Percentiles rank a stretch among this genome's conserved stretches.
Evolutionary conservation across 2,329 filamentous ascomycete genomes (phyloP).

Genomic region (Calonectria pseudoreteaudii): DNA sequence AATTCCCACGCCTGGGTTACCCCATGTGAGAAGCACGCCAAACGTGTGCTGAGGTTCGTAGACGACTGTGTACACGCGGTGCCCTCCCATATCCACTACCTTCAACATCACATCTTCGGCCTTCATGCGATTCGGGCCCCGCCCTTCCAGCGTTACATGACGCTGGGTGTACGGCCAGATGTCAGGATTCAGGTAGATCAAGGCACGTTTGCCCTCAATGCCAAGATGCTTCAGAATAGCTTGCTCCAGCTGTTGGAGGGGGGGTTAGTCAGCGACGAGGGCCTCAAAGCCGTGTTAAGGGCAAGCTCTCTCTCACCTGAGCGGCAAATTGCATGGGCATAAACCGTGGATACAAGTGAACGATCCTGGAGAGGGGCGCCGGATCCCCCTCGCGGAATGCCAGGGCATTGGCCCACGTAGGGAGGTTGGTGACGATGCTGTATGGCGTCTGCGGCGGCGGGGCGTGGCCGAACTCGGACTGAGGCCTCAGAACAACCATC

Average conservation of each 20-base stretch:
- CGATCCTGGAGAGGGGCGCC: conserved; percentile 47
- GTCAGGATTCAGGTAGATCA: conserved; percentile 48
- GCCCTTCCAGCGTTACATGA: conserved; percentile 49
- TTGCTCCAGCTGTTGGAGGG: conserved; percentile 48
- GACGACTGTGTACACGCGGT: conserved; percentile 58
- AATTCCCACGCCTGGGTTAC: conserved; percentile 59
- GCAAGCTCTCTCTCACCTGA: conserved; percentile 42
- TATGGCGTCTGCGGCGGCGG: conserved; percentile 60
- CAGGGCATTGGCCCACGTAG: conserved; percentile 56
- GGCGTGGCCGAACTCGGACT: conserved; percentile 57
- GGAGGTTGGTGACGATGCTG: conserved; percentile 59
- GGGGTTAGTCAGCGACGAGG: neutral
- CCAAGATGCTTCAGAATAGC: conserved; percentile 50
- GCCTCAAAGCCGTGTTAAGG: neutral
- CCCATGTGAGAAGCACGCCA: conserved; percentile 58
- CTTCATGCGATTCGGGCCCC: conserved; percentile 50
- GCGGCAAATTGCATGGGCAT: conserved; percentile 52
- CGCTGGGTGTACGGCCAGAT: conserved; percentile 45
- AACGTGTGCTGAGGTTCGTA: conserved; percentile 51
- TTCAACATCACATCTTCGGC: conserved; percentile 51
- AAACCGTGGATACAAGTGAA: conserved; percentile 61
- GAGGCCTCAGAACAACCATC: conserved; percentile 53
- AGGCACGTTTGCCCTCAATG: conserved; percentile 39
- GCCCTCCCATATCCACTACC: conserved; percentile 55
- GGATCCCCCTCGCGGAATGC: conserved; percentile 56